These are phyloP conservation scores for Trebouxiophyceae sp. DNA, from an alignment of 163 green algal species.

Conservation along the genomic window DNA sequence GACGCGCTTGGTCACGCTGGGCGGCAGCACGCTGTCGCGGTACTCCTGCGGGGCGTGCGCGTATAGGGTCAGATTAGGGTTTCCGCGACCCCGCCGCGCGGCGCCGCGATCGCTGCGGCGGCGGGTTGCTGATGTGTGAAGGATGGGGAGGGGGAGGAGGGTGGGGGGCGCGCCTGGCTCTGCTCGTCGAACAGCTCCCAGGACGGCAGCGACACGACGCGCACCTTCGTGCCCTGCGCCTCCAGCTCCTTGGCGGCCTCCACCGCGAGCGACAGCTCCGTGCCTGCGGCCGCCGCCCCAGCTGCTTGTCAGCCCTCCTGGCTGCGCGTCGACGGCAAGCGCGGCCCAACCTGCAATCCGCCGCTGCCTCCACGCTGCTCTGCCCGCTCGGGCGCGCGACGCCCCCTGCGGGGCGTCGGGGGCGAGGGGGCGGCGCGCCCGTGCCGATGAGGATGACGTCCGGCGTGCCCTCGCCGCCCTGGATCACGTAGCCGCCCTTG, in stretches of 20 bases:
- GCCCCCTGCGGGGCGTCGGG: too few species aligned
- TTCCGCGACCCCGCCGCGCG: too few species aligned
- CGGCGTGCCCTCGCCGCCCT: constrained; percentile 53
- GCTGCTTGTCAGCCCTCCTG: too few species aligned
- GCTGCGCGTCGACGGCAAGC: too few species aligned
- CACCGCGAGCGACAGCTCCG: constrained; percentile 83
- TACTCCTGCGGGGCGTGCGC: constrained; percentile 27
- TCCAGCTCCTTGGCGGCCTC: constrained; percentile 76
- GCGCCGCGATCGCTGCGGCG: constrained; percentile 25
- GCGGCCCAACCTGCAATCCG: too few species aligned
- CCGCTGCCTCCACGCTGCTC: too few species aligned
- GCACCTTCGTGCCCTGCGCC: constrained; percentile 75
- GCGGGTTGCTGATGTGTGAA: constrained; percentile 61
- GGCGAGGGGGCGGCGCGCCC: constrained; percentile 1
- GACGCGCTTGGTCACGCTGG: constrained; percentile 53
- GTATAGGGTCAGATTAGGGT: too few species aligned
- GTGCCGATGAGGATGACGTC: constrained; percentile 82
- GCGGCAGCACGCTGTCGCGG: constrained; percentile 62
- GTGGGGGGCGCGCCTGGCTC: constrained; percentile 8
- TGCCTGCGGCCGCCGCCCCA: too few species aligned
- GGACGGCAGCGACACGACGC: constrained; percentile 92
- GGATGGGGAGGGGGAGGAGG: background rate
- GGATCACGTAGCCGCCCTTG: constrained; percentile 91
- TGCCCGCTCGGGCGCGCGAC: too few species aligned
- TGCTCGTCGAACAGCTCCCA: constrained; percentile 98